Base-by-base conservation (phyloP, 2,329 filamentous ascomycete species). In the Clarireedia sp. region DNA sequence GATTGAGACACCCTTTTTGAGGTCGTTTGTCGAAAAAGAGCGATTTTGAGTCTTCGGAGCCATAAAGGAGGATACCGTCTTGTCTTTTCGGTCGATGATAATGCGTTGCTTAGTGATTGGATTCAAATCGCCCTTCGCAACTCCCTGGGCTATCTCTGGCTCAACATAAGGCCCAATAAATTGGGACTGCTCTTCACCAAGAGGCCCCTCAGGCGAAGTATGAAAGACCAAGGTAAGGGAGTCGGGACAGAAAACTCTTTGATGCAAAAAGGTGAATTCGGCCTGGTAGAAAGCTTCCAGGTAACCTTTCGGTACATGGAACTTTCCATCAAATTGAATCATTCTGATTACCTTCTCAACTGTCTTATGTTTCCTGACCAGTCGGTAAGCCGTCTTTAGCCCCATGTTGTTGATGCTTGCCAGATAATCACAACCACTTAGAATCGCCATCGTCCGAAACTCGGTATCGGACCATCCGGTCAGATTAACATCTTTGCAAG, bases 381-480 rank as follows among this genome's bases (percentile, higher is more conserved):
- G 82, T 45, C 90, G 85, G 71, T 99, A 88, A 0, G 94, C 92
- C 5, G 91, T 97, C 75, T 96, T 97, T 55, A 99, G 71, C 0
- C 94, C 94, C 71, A 99, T 83, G 50, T 87, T 87, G 55, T 83
- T 85, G 59, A 99, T 88, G 57, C 87, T 87, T 2, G 85, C 76
- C n/a, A 97, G 79, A 69, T 99, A 99, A 69, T 99, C 94, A 68
- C 94, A 99, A 7, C 94, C 94, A 68, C 90, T 96, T 57, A 99
- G 74, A 62, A 99, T 99, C 41, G 91, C 90, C 94, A 99, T 99
- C 52, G 84, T 85, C 57, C 94, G 82, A 65, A 99, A 99, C 63
- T 96, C 89, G 9, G 79, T 77, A 69, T 97, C 92, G 2, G 89
- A 87, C 92, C 92, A 99, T 7, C 91, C 92, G 3, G 90, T 86